phyloP scores from a whole-genome alignment of 164 flowering plant genomes.

The Liriodendron chinense region DNA sequence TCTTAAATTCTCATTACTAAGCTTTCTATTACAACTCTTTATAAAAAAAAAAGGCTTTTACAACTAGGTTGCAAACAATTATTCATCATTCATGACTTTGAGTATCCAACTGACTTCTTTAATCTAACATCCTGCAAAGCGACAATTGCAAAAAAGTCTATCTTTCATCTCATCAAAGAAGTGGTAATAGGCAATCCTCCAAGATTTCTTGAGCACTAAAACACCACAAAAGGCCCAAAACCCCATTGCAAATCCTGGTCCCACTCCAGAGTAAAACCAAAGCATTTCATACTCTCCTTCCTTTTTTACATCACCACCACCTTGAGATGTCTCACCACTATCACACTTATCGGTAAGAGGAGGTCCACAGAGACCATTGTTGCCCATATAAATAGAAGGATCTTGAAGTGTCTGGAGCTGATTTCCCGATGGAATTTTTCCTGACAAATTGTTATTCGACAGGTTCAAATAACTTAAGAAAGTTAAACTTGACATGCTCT shows the following conservation, averaged over 20 bases:
- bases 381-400: conserved; percentile 1
- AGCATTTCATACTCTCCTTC: background rate
- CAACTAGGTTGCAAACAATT: no score
- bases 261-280: conserved; percentile 3
- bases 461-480: conserved; percentile 5
- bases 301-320: background rate
- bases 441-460: conserved; percentile 7
- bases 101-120: no score
- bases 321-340: background rate
- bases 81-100: no score
- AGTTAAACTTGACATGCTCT: background rate
- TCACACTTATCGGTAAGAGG: background rate
- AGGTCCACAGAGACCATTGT: background rate
- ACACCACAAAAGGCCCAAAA: conserved; percentile 3
- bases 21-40: no score
- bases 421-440: background rate
- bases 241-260: conserved; percentile 5
- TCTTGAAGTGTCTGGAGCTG: background rate
- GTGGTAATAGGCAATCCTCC: conserved; percentile 12
- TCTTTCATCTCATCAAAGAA: background rate
- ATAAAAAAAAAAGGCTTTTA: no score
- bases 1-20: no score
- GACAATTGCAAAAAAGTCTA: no score
- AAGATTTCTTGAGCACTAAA: conserved; percentile 8
- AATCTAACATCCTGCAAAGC: no score